Evolutionary conservation across 805 yeast species (phyloP).

Genomic region (Schizosaccharomyces osmophilus): DNA sequence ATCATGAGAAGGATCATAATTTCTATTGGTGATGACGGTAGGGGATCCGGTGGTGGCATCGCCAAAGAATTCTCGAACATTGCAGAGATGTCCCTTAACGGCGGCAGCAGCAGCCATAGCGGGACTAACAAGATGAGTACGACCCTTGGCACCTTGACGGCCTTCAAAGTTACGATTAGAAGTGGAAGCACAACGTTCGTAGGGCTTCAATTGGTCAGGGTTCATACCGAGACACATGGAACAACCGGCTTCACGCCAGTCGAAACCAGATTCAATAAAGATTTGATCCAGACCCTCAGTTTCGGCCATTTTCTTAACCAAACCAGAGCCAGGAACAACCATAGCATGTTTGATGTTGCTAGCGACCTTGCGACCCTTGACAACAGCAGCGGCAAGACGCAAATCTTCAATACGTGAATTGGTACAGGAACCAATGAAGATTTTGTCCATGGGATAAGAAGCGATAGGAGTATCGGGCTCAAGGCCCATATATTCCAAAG

Average conservation of each 20-base stretch:
- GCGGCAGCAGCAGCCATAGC: conserved; percentile 99
- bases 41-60: conserved; percentile 5
- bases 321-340: conserved; percentile 94
- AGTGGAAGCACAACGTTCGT: conserved; percentile 95
- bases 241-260: conserved; percentile 99
- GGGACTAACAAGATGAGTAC: conserved; percentile 95
- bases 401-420: conserved; percentile 93
- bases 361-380: conserved; percentile 72
- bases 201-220: conserved; percentile 84
- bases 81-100: conserved; percentile 69
- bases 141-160: conserved; percentile 87
- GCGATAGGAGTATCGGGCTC: conserved; percentile 54
- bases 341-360: conserved; percentile 54
- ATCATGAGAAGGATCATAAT: conserved; percentile 15
- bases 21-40: conserved; percentile 6
- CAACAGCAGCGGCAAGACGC: conserved; percentile 83
- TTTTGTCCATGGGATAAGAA: conserved; percentile 67
- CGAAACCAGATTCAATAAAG: conserved; percentile 78
- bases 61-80: conserved; percentile 52
- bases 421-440: conserved; percentile 93
- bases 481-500: conserved; percentile 80
- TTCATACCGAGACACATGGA: conserved; percentile 99
- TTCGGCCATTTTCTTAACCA: conserved; percentile 84
- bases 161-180: conserved; percentile 98
- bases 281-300: conserved; percentile 80